These are phyloP conservation scores for Ustilago xerochloae DNA, from an alignment of 1,284 basidiomycete genomes.

Conservation along the genomic window DNA sequence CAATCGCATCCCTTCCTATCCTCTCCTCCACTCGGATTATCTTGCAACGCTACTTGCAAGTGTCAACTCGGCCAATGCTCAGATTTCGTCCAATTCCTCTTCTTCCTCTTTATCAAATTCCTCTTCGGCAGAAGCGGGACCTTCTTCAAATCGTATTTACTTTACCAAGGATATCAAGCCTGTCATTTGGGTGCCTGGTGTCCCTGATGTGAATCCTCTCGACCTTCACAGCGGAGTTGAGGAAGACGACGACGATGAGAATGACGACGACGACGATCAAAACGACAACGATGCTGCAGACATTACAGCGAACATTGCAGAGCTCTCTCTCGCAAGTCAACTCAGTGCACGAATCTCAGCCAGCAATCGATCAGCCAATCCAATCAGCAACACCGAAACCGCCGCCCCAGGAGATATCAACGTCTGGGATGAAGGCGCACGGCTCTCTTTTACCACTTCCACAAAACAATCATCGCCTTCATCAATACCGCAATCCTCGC, in stretches of 20 bases:
- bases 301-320: conserved; percentile 21
- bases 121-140: conserved; percentile 7
- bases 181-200: conserved; percentile 54
- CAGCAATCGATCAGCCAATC: conserved; percentile 5
- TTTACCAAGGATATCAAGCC: conserved; percentile 52
- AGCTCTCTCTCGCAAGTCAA: conserved; percentile 44
- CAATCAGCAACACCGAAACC: too few relatives aligned
- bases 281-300: conserved; percentile 24
- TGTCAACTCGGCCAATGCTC: conserved; percentile 44
- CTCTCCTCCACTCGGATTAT: conserved; percentile 85
- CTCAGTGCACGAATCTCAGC: conserved; percentile 37
- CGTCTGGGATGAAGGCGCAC: conserved; percentile 43
- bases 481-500: neutral
- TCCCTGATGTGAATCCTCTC: conserved; percentile 36
- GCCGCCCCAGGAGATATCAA: conserved; percentile 27
- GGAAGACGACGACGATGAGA: conserved; percentile 24
- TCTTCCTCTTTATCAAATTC: neutral
- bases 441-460: neutral
- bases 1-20: conserved; percentile 79
- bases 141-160: conserved; percentile 32
- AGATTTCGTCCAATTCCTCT: conserved; percentile 24
- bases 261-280: conserved; percentile 21
- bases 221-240: conserved; percentile 29
- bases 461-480: neutral
- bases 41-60: conserved; percentile 76